Percentiles rank a stretch among this genome's conserved stretches.
Conservation (phyloP, 306 rosid species). For the Ammopiptanthus mongolicus region DNA sequence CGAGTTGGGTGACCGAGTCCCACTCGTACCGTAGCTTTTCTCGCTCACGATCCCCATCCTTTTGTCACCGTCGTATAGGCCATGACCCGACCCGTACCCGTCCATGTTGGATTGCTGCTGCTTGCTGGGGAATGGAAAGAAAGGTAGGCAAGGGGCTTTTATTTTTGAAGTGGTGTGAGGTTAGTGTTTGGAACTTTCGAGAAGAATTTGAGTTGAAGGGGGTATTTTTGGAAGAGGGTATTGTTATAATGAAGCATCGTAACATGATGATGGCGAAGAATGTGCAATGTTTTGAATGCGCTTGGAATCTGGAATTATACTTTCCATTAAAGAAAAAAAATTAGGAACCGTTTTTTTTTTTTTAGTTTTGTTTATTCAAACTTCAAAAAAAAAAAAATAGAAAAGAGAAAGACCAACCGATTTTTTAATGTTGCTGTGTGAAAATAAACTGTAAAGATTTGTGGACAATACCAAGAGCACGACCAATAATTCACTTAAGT, state of each 20-base stretch:
- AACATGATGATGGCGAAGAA: neutral
- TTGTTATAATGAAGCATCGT: neutral
- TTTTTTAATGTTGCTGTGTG: neutral
- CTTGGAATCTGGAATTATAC: slow-evolving; percentile 17
- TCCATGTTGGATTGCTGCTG: slow-evolving; percentile 28
- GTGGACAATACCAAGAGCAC: too few species aligned
- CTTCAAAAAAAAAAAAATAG: too few species aligned
- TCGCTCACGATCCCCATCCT: slow-evolving; percentile 55
- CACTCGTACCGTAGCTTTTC: slow-evolving; percentile 34
- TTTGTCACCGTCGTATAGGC: slow-evolving; percentile 11
- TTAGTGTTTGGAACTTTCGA: slow-evolving; percentile 8
- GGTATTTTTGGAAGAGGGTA: slow-evolving; percentile 17
- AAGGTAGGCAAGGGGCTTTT: neutral
- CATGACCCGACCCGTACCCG: slow-evolving; percentile 23
- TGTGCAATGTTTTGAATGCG: neutral
- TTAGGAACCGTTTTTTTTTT: neutral
- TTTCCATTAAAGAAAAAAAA: slow-evolving; percentile 20
- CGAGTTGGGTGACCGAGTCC: slow-evolving; percentile 15
- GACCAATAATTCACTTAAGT: too few species aligned
- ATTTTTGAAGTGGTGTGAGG: neutral
- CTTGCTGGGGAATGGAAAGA: neutral
- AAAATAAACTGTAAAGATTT: neutral
- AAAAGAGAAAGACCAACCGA: neutral
- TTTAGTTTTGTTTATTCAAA: slow-evolving; percentile 9
- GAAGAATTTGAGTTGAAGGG: neutral